phyloP scores from a whole-genome alignment of 108 stramenopile genomes.

The Skeletonema costatum region DNA sequence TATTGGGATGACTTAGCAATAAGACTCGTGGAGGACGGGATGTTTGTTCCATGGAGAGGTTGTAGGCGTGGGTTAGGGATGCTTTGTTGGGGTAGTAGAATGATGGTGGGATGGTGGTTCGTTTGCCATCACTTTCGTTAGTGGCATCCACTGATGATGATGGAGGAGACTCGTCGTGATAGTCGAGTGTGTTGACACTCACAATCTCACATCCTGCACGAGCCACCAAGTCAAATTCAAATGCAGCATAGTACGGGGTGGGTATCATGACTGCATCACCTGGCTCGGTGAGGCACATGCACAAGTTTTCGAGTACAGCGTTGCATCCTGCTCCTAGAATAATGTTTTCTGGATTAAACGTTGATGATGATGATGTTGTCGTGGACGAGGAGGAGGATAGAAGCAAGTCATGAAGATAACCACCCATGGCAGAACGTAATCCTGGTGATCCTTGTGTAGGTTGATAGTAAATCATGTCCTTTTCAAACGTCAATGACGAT shows the following conservation, averaged over 20 bases:
- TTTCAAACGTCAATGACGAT: constrained; percentile 38
- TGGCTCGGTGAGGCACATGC: constrained; percentile 76
- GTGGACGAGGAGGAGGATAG: neutral
- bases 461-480: constrained; percentile 87
- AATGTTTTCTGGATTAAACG: constrained; percentile 67
- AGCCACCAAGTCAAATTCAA: constrained; percentile 88
- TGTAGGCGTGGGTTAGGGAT: constrained; percentile 65
- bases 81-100: constrained; percentile 73
- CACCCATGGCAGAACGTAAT: constrained; percentile 57
- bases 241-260: constrained; percentile 93
- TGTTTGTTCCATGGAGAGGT: constrained; percentile 45
- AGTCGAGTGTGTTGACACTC: constrained; percentile 66
- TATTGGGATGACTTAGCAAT: constrained; percentile 82
- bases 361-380: neutral
- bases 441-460: constrained; percentile 72
- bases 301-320: constrained; percentile 87
- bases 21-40: constrained; percentile 59
- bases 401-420: constrained; percentile 62
- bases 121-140: neutral
- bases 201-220: constrained; percentile 71
- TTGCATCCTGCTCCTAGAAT: constrained; percentile 87
- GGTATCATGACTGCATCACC: constrained; percentile 90
- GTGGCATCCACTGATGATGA: neutral
- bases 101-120: constrained; percentile 34
- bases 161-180: constrained; percentile 14